phyloP scores from a whole-genome alignment of 108 stramenopile species.

The Fragilariopsis cylindrus region DNA sequence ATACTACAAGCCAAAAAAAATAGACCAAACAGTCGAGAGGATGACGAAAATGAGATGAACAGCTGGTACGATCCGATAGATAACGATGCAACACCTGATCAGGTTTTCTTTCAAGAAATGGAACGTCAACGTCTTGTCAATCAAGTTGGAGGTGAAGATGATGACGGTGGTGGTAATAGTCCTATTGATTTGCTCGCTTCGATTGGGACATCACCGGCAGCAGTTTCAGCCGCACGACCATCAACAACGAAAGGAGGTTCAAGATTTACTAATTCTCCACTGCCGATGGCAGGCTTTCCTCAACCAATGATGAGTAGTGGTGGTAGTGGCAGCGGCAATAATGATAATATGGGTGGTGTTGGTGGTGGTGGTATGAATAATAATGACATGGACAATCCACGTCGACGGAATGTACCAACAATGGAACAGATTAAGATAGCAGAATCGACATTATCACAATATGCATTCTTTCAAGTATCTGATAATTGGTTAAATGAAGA shows the following conservation, averaged over 20 bases:
- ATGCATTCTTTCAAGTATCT: slow-evolving; percentile 48
- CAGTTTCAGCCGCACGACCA: not conserved
- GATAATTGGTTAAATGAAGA: slow-evolving; percentile 81
- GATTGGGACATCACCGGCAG: slow-evolving; percentile 1
- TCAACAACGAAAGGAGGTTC: not conserved
- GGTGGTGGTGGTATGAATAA: slow-evolving; percentile 1
- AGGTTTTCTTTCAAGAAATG: slow-evolving; percentile 84
- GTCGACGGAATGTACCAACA: slow-evolving; percentile 19
- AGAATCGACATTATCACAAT: slow-evolving; percentile 63
- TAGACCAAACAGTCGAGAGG: slow-evolving; percentile 27
- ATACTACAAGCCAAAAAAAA: slow-evolving; percentile 30
- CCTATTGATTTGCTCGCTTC: not conserved
- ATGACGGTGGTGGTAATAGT: not conserved
- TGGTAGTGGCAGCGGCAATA: not conserved
- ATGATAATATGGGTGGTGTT: not conserved
- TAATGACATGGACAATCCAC: not conserved
- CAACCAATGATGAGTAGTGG: not conserved
- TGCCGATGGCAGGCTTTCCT: slow-evolving; percentile 4
- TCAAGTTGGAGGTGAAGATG: slow-evolving; percentile 33
- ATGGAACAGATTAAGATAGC: slow-evolving; percentile 43
- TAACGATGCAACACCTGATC: slow-evolving; percentile 66
- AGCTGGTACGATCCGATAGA: slow-evolving; percentile 73
- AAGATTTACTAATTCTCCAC: not conserved
- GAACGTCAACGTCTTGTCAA: slow-evolving; percentile 69
- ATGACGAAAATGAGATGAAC: slow-evolving; percentile 50